Percentiles rank a stretch among this genome's conserved stretches.
Evolutionary conservation across 2,329 filamentous ascomycete genomes (phyloP).

Genomic region (Apiospora malaysiana): DNA sequence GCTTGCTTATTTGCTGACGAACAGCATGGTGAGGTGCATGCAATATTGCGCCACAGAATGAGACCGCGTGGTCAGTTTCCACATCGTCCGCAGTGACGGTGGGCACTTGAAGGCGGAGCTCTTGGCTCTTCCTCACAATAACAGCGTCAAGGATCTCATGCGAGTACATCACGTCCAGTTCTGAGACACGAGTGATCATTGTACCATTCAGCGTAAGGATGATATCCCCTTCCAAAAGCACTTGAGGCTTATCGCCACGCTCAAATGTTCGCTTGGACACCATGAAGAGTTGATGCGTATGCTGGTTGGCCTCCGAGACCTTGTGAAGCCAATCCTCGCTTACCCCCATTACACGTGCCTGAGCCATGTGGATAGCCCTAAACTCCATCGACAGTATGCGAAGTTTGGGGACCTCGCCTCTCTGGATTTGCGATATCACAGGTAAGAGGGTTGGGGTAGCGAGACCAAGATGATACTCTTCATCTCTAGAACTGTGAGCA

Average conservation of each 20-base stretch:
- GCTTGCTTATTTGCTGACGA: conserved; percentile 93
- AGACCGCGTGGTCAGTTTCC: conserved; percentile 89
- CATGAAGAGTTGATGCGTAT: conserved; percentile 97
- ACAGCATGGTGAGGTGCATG: conserved; percentile 96
- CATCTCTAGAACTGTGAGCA: conserved; percentile 79
- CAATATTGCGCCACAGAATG: conserved; percentile 93
- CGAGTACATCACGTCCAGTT: conserved; percentile 96
- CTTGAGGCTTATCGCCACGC: conserved; percentile 54
- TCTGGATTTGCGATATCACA: conserved; percentile 85
- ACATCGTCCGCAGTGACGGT: conserved; percentile 90
- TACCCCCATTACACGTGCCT: conserved; percentile 96
- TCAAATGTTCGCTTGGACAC: conserved; percentile 86
- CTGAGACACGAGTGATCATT: conserved; percentile 89
- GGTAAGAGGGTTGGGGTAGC: conserved; percentile 87
- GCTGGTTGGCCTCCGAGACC: conserved; percentile 85
- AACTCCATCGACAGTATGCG: conserved; percentile 95
- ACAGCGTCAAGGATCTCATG: conserved; percentile 82
- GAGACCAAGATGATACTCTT: conserved; percentile 94
- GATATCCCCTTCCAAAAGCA: conserved; percentile 88
- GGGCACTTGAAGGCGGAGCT: conserved; percentile 76
- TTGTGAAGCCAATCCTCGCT: conserved; percentile 94
- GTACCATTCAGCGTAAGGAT: conserved; percentile 89
- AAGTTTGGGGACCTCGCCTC: conserved; percentile 78
- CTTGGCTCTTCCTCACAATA: conserved; percentile 83
- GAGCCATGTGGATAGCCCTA: conserved; percentile 93